Evolutionary conservation across 306 rosid genomes (phyloP).

Genomic region (Carpinus viminea): DNA sequence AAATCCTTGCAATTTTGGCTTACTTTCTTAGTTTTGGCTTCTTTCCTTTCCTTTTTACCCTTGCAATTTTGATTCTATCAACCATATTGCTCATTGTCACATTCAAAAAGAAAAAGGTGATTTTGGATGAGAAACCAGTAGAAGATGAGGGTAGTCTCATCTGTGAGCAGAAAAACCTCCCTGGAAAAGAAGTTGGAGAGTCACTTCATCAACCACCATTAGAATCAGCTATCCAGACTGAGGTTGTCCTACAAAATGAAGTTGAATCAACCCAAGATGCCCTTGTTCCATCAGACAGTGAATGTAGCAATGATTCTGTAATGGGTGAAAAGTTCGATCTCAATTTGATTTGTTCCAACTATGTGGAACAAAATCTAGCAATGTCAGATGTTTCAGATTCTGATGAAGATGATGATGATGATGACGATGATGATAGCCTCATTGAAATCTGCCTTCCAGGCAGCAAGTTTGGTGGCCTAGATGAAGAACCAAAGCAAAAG

Average conservation of each 20-base stretch:
- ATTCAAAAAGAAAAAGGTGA: constrained; percentile 39
- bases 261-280: constrained; percentile 25
- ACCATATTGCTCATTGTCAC: constrained; percentile 37
- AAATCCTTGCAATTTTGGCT: constrained; percentile 32
- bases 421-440: constrained; percentile 27
- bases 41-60: constrained; percentile 41
- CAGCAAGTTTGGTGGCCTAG: constrained; percentile 23
- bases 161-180: constrained; percentile 11
- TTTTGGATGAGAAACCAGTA: constrained; percentile 21
- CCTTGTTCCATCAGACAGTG: constrained; percentile 47
- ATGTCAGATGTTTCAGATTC: constrained; percentile 38
- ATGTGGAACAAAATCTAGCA: constrained; percentile 23
- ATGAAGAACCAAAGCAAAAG: constrained; percentile 39
- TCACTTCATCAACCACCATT: constrained; percentile 12
- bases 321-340: constrained; percentile 36
- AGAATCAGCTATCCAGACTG: constrained; percentile 23
- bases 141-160: constrained; percentile 19
- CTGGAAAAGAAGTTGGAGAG: constrained; percentile 12
- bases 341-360: constrained; percentile 14
- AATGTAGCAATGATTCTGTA: constrained; percentile 37
- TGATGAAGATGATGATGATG: constrained; percentile 36
- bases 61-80: constrained; percentile 41
- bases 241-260: constrained; percentile 30
- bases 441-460: constrained; percentile 66
- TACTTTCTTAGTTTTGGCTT: constrained; percentile 37